Percentiles rank a stretch among this genome's conserved stretches.
phyloP scores from a whole-genome alignment of 371 early-diverging fungal genomes.

The Scutellospora calospora region DNA sequence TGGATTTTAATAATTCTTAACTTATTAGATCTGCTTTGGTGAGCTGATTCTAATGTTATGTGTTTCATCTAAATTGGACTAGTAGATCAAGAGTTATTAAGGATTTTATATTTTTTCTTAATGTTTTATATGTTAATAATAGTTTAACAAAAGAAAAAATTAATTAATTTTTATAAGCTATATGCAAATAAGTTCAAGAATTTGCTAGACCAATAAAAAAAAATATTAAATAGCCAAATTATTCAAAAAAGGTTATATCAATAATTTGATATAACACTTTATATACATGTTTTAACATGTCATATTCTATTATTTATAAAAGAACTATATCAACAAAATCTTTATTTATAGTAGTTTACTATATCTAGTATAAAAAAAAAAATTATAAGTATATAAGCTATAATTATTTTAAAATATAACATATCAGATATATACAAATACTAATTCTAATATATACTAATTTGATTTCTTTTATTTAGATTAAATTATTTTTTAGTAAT shows the following conservation, averaged over 20 bases:
- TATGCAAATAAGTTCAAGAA: not conserved
- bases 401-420: too few species aligned
- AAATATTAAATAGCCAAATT: not conserved
- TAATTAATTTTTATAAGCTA: not conserved
- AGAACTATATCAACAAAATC: not conserved
- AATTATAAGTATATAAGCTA: constrained; percentile 11
- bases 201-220: not conserved
- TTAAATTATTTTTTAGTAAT: not conserved
- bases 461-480: not conserved
- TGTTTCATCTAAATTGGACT: too few species aligned
- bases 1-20: too few species aligned
- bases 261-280: not conserved
- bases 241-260: not conserved
- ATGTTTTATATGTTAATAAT: too few species aligned
- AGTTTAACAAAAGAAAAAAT: not conserved
- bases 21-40: too few species aligned
- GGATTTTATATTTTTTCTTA: too few species aligned
- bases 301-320: not conserved
- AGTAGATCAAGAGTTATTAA: too few species aligned
- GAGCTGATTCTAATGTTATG: too few species aligned
- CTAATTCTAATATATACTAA: not conserved
- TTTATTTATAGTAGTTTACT: not conserved
- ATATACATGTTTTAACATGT: not conserved
- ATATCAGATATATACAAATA: too few species aligned
- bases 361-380: constrained; percentile 11